These are phyloP conservation scores for Furcasterigmium furcatum DNA, from an alignment of 2,329 filamentous ascomycete genomes.

Conservation along the genomic window DNA sequence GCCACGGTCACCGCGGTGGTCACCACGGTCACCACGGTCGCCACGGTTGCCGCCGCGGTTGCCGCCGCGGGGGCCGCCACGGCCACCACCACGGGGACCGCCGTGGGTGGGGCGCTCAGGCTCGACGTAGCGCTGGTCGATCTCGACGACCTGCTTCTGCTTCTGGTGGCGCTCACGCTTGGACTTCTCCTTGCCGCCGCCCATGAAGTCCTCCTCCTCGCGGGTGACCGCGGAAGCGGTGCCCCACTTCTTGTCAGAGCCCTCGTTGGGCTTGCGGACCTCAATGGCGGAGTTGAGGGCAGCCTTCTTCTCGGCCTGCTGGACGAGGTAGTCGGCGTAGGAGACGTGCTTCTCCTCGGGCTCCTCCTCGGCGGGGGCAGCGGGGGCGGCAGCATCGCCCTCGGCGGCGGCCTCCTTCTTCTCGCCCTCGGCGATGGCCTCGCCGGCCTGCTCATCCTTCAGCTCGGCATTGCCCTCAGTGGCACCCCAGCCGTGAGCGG, in stretches of 20 bases:
- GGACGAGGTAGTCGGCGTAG: slow-evolving; percentile 81
- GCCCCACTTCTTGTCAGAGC: slow-evolving; percentile 92
- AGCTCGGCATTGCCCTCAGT: slow-evolving; percentile 78
- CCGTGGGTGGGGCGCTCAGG: slow-evolving; percentile 54
- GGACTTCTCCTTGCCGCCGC: slow-evolving; percentile 71
- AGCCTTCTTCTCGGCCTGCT: slow-evolving; percentile 70
- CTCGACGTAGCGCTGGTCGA: slow-evolving; percentile 82
- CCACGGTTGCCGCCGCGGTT: slow-evolving; percentile 43
- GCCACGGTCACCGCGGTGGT: slow-evolving; percentile 42
- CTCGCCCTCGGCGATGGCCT: slow-evolving; percentile 83
- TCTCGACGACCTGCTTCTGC: slow-evolving; percentile 85
- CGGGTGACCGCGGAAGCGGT: slow-evolving; percentile 70
- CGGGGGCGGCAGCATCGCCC: slow-evolving; percentile 39
- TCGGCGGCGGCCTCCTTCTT: slow-evolving; percentile 64
- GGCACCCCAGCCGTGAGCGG: slow-evolving; percentile 85
- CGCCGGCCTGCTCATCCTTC: slow-evolving; percentile 88
- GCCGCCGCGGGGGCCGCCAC: slow-evolving; percentile 46
- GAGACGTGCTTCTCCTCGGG: slow-evolving; percentile 86
- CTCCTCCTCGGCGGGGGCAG: slow-evolving; percentile 65
- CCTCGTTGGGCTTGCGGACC: slow-evolving; percentile 90
- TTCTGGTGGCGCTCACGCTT: slow-evolving; percentile 86
- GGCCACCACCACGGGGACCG: slow-evolving; percentile 51
- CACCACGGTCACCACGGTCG: slow-evolving; percentile 46
- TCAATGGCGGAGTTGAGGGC: slow-evolving; percentile 62
- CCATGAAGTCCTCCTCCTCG: slow-evolving; percentile 73